Evolutionary conservation across 2,329 filamentous ascomycete species (phyloP), one percentile per base, ranked within the genome.

Genomic region (Aspergillus sp.): DNA sequence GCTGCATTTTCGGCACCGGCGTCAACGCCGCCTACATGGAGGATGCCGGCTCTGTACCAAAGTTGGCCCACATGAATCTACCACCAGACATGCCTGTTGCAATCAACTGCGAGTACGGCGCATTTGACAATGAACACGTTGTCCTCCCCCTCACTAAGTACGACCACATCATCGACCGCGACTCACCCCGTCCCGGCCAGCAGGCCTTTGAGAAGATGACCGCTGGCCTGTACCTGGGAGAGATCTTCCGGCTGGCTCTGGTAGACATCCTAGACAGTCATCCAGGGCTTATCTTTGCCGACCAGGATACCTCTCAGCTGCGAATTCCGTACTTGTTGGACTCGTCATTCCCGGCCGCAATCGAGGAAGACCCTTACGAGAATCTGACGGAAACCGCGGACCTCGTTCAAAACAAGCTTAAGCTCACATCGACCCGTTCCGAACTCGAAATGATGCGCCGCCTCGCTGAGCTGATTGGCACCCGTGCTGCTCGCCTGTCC

Each of bases 11-110:
- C 70, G 95, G 95, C 68, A 99, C 95, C 12, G 95, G 95, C 59
- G 97, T 95, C 80, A 99, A 99, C 70, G 95, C 93, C 41, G 95
- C 95, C 40, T 99, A 99, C 80, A 96, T 99, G 89, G 95, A 99
- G 77, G 79, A 96, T 70, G 90, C 86, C 63, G 92, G 91, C 64
- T 90, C 89, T 12, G 91, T 99, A 64, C 93, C 93, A 64, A 99
- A 99, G 82, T 86, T 99, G 54, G 91, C 89, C 11, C 87, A 97
- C 78, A 85, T 96, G 82, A 95, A 96, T 69, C 84, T 98, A 39
- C 89, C 92, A 50, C 81, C 91, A 0, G 87, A 95, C 61, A 86
- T 86, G 60, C 91, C 89, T 47, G 96, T 97, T 83, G 92, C 91
- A 52, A 96, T 98, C 80, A 97, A 97, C 82, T 97, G 93, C 80